Percentiles rank a stretch among this genome's conserved stretches.
Evolutionary conservation across 2,329 filamentous ascomycete genomes (phyloP).

Genomic region (Dothidotthia symphoricarpi): DNA sequence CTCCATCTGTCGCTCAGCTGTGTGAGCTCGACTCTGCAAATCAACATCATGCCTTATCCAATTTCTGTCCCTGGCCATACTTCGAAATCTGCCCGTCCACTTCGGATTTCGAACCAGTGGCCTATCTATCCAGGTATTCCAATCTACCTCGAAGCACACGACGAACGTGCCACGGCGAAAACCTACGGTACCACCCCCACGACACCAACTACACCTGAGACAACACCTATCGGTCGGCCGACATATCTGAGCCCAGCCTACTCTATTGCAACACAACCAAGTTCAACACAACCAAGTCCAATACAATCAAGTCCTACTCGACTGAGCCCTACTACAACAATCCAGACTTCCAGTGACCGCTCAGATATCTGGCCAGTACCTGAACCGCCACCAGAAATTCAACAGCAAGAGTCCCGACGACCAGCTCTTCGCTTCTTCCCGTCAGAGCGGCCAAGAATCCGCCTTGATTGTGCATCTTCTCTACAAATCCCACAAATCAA

Average conservation of each 20-base stretch:
- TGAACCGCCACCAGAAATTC: constrained; percentile 17
- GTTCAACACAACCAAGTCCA: constrained; percentile 7
- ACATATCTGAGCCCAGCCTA: constrained; percentile 3
- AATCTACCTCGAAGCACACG: constrained; percentile 24
- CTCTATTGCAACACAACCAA: background rate
- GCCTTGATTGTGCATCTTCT: constrained; percentile 7
- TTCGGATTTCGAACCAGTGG: constrained; percentile 15
- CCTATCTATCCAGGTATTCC: constrained; percentile 24
- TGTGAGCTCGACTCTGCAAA: too few species aligned
- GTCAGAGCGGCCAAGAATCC: constrained; percentile 7
- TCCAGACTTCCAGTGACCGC: constrained; percentile 18
- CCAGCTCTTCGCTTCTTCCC: constrained; percentile 22
- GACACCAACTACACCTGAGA: constrained; percentile 21
- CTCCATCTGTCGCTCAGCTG: constrained; percentile 1
- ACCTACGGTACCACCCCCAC: constrained; percentile 24
- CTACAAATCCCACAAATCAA: constrained; percentile 9
- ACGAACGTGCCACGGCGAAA: constrained; percentile 11
- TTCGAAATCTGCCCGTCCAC: constrained; percentile 6
- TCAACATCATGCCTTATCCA: constrained; percentile 25
- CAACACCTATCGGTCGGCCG: background rate
- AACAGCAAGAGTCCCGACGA: constrained; percentile 5
- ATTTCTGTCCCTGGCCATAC: constrained; percentile 7
- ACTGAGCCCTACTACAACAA: constrained; percentile 18
- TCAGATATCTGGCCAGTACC: constrained; percentile 23
- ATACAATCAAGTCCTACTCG: constrained; percentile 5